A percentile compares a stretch with the other conserved stretches of the same genome.
These are phyloP conservation scores for Gleditsia sinensis DNA, from an alignment of 306 rosid genomes.

Conservation along the genomic window DNA sequence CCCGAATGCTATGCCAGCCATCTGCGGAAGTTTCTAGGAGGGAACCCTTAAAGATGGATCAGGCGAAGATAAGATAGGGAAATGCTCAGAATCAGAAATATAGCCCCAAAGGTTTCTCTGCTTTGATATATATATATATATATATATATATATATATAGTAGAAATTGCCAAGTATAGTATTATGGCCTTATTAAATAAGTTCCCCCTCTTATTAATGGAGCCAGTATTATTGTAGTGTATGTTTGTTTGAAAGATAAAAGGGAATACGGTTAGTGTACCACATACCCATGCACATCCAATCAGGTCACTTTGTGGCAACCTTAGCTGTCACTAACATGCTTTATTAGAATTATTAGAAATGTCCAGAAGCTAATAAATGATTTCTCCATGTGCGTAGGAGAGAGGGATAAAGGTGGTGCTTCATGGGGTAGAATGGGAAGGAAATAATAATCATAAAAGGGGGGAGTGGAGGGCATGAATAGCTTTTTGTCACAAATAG, in stretches of 20 bases:
- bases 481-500: conserved; percentile 48
- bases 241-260: conserved; percentile 29
- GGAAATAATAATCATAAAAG: conserved; percentile 43
- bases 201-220: too few species aligned
- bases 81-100: conserved; percentile 19
- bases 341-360: conserved; percentile 63
- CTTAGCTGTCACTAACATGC: conserved; percentile 64
- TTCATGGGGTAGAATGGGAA: conserved; percentile 54
- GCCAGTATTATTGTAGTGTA: neutral
- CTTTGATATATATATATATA: conserved; percentile 39
- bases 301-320: conserved; percentile 28
- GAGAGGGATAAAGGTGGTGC: conserved; percentile 31
- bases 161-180: conserved; percentile 18
- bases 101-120: conserved; percentile 43
- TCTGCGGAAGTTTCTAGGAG: conserved; percentile 41
- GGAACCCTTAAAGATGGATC: conserved; percentile 13
- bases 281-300: conserved; percentile 50
- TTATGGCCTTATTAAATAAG: conserved; percentile 19
- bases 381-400: conserved; percentile 66
- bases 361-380: conserved; percentile 79
- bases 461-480: conserved; percentile 44
- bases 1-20: conserved; percentile 82
- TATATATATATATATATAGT: too few species aligned
- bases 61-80: conserved; percentile 28
- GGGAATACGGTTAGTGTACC: conserved; percentile 29